phyloP scores from a whole-genome alignment of 1,284 basidiomycete species.

The Ceratobasidium sp. region DNA sequence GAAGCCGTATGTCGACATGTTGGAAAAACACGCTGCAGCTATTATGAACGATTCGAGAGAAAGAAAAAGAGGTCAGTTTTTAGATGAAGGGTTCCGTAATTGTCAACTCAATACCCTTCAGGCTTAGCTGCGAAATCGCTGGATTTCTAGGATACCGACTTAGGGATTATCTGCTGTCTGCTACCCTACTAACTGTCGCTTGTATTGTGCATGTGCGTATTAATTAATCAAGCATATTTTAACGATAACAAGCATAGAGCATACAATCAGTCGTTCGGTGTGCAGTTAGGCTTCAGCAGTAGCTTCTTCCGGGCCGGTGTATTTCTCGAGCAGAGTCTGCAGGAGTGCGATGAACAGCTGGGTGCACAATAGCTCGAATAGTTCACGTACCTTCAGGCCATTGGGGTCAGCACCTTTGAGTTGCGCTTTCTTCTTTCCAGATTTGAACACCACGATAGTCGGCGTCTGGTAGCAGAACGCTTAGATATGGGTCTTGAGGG shows the following conservation, averaged over 20 bases:
- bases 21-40: conserved; percentile 72
- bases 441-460: conserved; percentile 76
- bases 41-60: conserved; percentile 55
- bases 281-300: background rate
- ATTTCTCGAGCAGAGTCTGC: conserved; percentile 37
- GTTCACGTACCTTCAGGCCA: conserved; percentile 52
- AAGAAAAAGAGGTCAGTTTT: conserved; percentile 46
- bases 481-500: conserved; percentile 95
- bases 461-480: conserved; percentile 87
- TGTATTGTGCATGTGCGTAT: conserved; percentile 13
- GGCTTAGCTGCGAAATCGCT: conserved; percentile 24
- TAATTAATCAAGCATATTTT: conserved; percentile 30
- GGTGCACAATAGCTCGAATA: conserved; percentile 17
- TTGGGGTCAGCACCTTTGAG: conserved; percentile 67
- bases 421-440: conserved; percentile 66
- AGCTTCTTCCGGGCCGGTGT: background rate
- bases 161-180: background rate
- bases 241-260: conserved; percentile 25
- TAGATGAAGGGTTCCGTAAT: background rate
- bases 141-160: conserved; percentile 4
- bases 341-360: background rate
- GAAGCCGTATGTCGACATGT: conserved; percentile 87
- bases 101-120: background rate
- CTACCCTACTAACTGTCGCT: background rate
- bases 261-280: conserved; percentile 7